Evolutionary conservation across 2,329 filamentous ascomycete species (phyloP).

Genomic region (Aureobasidium subglaciale): DNA sequence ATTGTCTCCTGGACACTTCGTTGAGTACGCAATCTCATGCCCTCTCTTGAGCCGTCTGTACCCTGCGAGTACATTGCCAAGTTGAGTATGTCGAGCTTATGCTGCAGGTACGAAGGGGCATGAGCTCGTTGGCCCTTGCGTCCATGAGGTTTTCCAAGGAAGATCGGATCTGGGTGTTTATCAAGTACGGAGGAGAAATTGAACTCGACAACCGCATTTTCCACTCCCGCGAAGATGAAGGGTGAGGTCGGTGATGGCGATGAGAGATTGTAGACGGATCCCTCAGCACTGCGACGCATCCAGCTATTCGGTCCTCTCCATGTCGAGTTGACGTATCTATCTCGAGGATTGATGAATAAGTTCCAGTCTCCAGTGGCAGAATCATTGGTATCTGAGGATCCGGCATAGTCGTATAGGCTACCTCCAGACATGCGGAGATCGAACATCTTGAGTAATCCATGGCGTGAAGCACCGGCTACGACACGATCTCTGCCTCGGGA

Average conservation of each 20-base stretch:
- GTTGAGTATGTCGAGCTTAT: constrained; percentile 31
- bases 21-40: constrained; percentile 36
- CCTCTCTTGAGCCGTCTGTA: constrained; percentile 22
- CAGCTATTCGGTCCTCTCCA: constrained; percentile 22
- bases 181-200: constrained; percentile 39
- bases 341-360: constrained; percentile 37
- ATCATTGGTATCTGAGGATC: constrained; percentile 16
- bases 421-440: constrained; percentile 49
- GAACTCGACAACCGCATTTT: constrained; percentile 38
- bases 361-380: constrained; percentile 32
- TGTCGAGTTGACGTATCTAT: constrained; percentile 17
- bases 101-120: constrained; percentile 19
- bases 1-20: constrained; percentile 27
- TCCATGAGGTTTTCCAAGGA: background rate
- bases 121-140: background rate
- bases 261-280: constrained; percentile 43
- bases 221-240: constrained; percentile 42
- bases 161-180: constrained; percentile 34
- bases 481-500: constrained; percentile 51
- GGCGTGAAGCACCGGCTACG: constrained; percentile 49
- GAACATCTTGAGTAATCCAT: constrained; percentile 55
- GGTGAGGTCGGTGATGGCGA: constrained; percentile 38
- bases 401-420: constrained; percentile 31
- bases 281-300: constrained; percentile 26
- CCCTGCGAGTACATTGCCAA: constrained; percentile 43